These are phyloP conservation scores for Syzygium aqueum DNA, from an alignment of 345 rosid species.

Conservation along the genomic window DNA sequence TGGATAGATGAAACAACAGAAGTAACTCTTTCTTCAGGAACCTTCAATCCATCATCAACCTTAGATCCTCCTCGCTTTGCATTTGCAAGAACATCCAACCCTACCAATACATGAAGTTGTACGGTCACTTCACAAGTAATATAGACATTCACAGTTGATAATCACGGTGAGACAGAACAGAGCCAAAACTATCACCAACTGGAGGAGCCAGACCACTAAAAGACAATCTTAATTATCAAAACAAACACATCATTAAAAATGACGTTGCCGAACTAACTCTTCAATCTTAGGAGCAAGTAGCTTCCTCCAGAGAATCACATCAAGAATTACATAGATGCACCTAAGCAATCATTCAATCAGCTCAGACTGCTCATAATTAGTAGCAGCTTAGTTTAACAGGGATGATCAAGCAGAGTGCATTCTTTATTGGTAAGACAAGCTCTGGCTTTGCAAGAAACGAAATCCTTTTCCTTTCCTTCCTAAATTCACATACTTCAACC, in stretches of 20 bases:
- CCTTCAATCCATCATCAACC: constrained; percentile 42
- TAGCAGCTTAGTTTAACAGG: not conserved
- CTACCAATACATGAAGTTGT: constrained; percentile 4
- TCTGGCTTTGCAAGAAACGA: not conserved
- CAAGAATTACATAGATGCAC: not conserved
- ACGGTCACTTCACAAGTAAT: not conserved
- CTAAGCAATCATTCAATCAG: not conserved
- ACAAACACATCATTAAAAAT: not conserved
- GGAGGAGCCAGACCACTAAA: not conserved
- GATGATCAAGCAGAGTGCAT: not conserved
- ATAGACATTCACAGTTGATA: not conserved
- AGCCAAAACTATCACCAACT: not conserved
- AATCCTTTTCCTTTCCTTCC: not conserved
- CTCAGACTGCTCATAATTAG: not conserved
- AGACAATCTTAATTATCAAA: not conserved
- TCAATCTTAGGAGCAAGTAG: not conserved
- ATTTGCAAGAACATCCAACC: constrained; percentile 31
- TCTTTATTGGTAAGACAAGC: not conserved
- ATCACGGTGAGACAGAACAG: not conserved
- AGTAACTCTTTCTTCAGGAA: constrained; percentile 35
- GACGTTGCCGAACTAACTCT: not conserved
- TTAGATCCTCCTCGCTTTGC: constrained; percentile 35
- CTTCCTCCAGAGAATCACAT: not conserved
- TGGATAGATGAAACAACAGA: constrained; percentile 39
- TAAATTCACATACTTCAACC: not conserved